Evolutionary conservation across 192 early-diverging fungal genomes (phyloP).

Genomic region (Entomortierella lignicola): DNA sequence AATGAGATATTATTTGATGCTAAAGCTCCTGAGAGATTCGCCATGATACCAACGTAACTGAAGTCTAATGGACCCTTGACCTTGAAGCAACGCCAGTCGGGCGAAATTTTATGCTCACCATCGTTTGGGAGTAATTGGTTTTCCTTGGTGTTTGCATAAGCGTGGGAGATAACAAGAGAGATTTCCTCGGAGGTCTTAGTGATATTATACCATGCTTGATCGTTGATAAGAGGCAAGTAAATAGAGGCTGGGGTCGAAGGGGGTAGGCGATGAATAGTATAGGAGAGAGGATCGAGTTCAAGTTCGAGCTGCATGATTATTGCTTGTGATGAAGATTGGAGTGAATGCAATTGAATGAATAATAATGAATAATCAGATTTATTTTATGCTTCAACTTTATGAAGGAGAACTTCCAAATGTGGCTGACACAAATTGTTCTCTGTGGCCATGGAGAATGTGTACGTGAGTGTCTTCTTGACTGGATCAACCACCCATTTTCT

Average conservation of each 20-base stretch:
- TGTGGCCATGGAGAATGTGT: conserved; percentile 40
- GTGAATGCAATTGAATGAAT: background rate
- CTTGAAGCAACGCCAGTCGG: conserved; percentile 61
- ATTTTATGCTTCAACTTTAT: conserved; percentile 15
- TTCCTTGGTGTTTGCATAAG: conserved; percentile 19
- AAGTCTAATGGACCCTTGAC: conserved; percentile 76
- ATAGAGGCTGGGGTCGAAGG: conserved; percentile 26
- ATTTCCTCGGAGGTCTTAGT: conserved; percentile 61
- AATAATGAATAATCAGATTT: background rate
- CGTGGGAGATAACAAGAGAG: conserved; percentile 52
- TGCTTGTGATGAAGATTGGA: background rate
- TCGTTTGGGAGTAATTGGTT: conserved; percentile 10
- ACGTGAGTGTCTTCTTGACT: conserved; percentile 22
- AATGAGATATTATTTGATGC: conserved; percentile 67
- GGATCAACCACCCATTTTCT: conserved; percentile 37
- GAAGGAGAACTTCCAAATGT: conserved; percentile 24
- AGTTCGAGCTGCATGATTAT: conserved; percentile 32
- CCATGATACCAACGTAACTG: conserved; percentile 72
- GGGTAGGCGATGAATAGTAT: conserved; percentile 49
- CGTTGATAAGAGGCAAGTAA: conserved; percentile 39
- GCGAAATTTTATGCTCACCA: conserved; percentile 47
- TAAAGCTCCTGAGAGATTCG: conserved; percentile 61
- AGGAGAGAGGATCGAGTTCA: conserved; percentile 19
- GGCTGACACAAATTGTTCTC: conserved; percentile 27
- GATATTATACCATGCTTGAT: conserved; percentile 57